Base-by-base conservation (phyloP, 2,329 filamentous ascomycete genomes). In the Cercospora canescens region DNA sequence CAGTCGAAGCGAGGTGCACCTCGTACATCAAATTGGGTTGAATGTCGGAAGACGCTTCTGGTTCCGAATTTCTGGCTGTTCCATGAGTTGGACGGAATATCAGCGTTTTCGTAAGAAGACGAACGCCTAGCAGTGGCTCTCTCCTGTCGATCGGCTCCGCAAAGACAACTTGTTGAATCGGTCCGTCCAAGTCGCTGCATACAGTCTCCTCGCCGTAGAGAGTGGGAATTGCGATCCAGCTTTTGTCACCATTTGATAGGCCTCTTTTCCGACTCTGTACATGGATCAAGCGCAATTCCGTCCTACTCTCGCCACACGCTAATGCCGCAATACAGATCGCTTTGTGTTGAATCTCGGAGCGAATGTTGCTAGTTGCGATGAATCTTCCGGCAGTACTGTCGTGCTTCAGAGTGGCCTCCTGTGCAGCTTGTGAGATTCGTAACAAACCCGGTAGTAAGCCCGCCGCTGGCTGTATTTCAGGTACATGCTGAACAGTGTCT, bases 321-420 rank as follows among this genome's bases (percentile, higher is more conserved):
- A 76, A 73, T 2, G 74, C 77, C 11, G 76, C 74, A 2, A 81
- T 66, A 4, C 75, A 74, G 16, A 78, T 74, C 5, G 79, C 69
- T 12, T 72, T 71, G 50, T 74, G 67, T 41, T 67, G 71, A 2
- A 71, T 64, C 24, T 76, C 70, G 9, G 83, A 67, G 80, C 86
- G 67, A 83, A 80, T 70, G 80, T 86, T 83, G 1, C 89, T 89
- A 30, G 87, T 79, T 2, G 85, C 83, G 24, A 92, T 80, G 4
- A 89, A 76, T 12, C 73, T 71, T 18, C 81, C 80, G 28, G 76
- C 62, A 2, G 75, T 67, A 14, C 81, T 78, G 66, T 83, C 81
- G 69, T 82, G 78, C 7, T 66, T 72, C 7, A 65, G 34, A 2
- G 75, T 62, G 2, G 77, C 75, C 4, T 73, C 72, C 18, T 72